Percentiles rank a stretch among this genome's conserved stretches.
phyloP scores from a whole-genome alignment of 148 eudicot species.

The Pouteria glomerata region DNA sequence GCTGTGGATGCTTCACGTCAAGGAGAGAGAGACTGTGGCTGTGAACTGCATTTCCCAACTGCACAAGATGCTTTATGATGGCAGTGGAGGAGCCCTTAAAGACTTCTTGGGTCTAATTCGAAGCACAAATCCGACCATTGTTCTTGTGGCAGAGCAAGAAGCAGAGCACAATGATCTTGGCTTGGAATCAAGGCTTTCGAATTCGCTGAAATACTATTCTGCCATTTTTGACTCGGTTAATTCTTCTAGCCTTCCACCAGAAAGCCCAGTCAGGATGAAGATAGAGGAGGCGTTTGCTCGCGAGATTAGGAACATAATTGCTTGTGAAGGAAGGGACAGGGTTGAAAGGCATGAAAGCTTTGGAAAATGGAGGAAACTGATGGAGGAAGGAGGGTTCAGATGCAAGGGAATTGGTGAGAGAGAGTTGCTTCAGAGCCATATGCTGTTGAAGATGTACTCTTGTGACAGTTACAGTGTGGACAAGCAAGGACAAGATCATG shows the following conservation, averaged over 20 bases:
- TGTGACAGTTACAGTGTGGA: conserved; percentile 41
- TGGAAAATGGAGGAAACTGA: conserved; percentile 52
- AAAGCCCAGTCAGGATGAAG: conserved; percentile 53
- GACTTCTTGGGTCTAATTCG: conserved; percentile 74
- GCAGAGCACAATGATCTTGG: conserved; percentile 47
- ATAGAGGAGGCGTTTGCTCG: conserved; percentile 78
- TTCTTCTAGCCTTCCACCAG: conserved; percentile 40
- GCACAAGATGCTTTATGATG: conserved; percentile 75
- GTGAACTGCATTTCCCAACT: conserved; percentile 69
- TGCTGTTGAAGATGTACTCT: conserved; percentile 78
- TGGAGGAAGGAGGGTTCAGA: conserved; percentile 68
- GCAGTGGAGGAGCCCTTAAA: conserved; percentile 40
- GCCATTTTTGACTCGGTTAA: conserved; percentile 71
- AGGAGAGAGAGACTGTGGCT: conserved; percentile 78
- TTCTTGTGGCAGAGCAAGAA: conserved; percentile 86
- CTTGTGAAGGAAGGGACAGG: conserved; percentile 81
- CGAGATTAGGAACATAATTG: conserved; percentile 76
- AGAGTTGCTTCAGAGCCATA: conserved; percentile 59
- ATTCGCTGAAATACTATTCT: conserved; percentile 64
- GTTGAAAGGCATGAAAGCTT: conserved; percentile 74
- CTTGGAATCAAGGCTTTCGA: conserved; percentile 59
- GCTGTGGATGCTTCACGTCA: conserved; percentile 97
- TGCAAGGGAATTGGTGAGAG: conserved; percentile 41
- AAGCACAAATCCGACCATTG: conserved; percentile 59
- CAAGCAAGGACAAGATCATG: conserved; percentile 18